Base-by-base conservation (phyloP, 2,329 filamentous ascomycete genomes). In the Trichoderma guizhouense region DNA sequence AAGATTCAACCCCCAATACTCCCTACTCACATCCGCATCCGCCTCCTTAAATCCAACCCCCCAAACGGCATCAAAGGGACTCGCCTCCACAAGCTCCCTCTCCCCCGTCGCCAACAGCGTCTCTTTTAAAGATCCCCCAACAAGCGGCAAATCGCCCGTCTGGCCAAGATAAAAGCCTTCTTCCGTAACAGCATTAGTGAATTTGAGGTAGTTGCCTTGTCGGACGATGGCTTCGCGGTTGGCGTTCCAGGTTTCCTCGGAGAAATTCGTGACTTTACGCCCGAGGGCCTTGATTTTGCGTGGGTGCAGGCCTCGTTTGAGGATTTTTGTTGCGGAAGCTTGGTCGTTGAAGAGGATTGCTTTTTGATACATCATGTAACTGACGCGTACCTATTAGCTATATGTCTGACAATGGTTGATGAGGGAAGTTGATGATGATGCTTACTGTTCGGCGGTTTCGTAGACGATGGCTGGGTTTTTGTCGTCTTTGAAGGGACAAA, bases 1-100 rank as follows among this genome's bases (percentile, higher is more conserved):
- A 71, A 92, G 77, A 79, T 93, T 93, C 80, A 86, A 71, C 0
- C 91, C 91, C 91, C 90, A 93, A 3, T 79, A 74, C 21, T 80
- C 77, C 62, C 85, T 83, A 64, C 84, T 83, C 2, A 30, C 73
- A 70, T 81, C 83, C 3, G 89, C 90, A 76, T 85, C 81, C 21
- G 80, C 81, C 8, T 84, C 86, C 3, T 76, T 81, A 75, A 88
- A 91, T 7, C 91, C 91, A 60, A 93, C 82, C 1, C 90, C 91
- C 91, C 90, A 93, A 69, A 92, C 86, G 6, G 83, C 77, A 81
- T 93, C 90, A 72, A 79, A 83, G 12, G 89, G 87, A 72, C 85
- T 85, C 36, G 89, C 89, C 81, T 91, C 90, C 2, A 92, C 88
- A 26, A 93, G 76, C 79, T 90, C 86, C 60, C 86, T 81, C 6